Evolutionary conservation across 1,139 yeast genomes (phyloP).

Genomic region (Lipomyces yarrowii): DNA sequence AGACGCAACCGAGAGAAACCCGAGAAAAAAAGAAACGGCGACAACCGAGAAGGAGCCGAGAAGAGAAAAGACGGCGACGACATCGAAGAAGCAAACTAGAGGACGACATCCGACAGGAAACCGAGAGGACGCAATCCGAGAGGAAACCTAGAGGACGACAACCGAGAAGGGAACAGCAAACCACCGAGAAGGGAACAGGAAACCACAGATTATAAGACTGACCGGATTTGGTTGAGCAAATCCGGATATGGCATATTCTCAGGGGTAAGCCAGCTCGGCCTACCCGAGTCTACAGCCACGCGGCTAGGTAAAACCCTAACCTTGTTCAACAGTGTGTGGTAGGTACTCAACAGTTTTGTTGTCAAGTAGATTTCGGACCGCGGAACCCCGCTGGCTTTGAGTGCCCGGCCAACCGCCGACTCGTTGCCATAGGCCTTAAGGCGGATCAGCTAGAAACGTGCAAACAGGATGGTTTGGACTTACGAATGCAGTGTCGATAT

Average conservation of each 20-base stretch:
- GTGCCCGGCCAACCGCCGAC: slow-evolving; percentile 59
- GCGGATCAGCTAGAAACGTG: neutral
- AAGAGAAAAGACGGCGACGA: no score
- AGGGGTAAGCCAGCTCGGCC: neutral
- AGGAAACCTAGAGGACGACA: neutral
- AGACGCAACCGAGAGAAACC: no score
- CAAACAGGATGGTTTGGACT: slow-evolving; percentile 4
- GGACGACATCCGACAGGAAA: no score
- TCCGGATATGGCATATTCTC: neutral
- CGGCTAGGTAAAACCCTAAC: no score
- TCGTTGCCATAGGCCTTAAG: slow-evolving; percentile 33
- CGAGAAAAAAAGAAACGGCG: no score
- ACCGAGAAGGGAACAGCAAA: neutral
- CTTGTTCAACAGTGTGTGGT: slow-evolving; percentile 47
- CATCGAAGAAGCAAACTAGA: no score
- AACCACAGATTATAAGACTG: neutral
- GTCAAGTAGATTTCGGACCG: slow-evolving; percentile 75
- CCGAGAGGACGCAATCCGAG: neutral
- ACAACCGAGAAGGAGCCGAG: neutral
- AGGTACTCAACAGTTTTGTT: slow-evolving; percentile 77
- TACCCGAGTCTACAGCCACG: no score
- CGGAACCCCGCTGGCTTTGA: slow-evolving; percentile 63
- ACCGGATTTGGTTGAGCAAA: neutral
- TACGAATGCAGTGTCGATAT: slow-evolving; percentile 75
- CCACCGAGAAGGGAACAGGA: neutral